These are phyloP conservation scores for Hygrocybe punicea DNA, from an alignment of 768 basidiomycete species.

Conservation along the genomic window DNA sequence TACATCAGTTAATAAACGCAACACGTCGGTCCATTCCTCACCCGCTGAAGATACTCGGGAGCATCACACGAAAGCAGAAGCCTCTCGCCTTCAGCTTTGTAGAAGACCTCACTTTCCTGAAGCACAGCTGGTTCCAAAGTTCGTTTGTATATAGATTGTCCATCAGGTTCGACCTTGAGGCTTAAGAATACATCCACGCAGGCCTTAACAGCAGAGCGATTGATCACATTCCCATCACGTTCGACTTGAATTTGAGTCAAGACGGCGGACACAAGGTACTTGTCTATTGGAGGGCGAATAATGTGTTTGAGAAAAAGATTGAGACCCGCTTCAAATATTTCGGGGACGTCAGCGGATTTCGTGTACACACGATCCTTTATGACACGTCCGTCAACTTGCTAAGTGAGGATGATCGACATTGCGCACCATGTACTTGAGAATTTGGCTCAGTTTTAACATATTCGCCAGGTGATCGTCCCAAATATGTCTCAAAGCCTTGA, in stretches of 20 bases:
- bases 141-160: slow-evolving; percentile 68
- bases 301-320: slow-evolving; percentile 81
- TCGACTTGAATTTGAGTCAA: slow-evolving; percentile 86
- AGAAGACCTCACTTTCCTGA: slow-evolving; percentile 73
- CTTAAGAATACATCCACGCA: slow-evolving; percentile 82
- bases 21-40: slow-evolving; percentile 36
- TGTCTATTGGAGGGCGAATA: slow-evolving; percentile 75
- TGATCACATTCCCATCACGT: slow-evolving; percentile 86
- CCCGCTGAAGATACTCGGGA: slow-evolving; percentile 74
- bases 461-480: slow-evolving; percentile 94
- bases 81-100: slow-evolving; percentile 66
- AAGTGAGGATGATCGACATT: slow-evolving; percentile 1
- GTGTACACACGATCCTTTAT: slow-evolving; percentile 87
- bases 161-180: slow-evolving; percentile 51
- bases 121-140: slow-evolving; percentile 84
- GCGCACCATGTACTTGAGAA: slow-evolving; percentile 93
- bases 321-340: slow-evolving; percentile 78
- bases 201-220: slow-evolving; percentile 85
- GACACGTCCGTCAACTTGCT: slow-evolving; percentile 6
- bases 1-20: background rate
- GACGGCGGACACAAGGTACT: slow-evolving; percentile 77
- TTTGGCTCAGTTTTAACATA: slow-evolving; percentile 83
- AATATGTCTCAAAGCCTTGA: slow-evolving; percentile 77
- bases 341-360: slow-evolving; percentile 66
- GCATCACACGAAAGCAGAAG: slow-evolving; percentile 75